Base-by-base conservation (phyloP, 768 basidiomycete species). In the Mycena albidolilacea region DNA sequence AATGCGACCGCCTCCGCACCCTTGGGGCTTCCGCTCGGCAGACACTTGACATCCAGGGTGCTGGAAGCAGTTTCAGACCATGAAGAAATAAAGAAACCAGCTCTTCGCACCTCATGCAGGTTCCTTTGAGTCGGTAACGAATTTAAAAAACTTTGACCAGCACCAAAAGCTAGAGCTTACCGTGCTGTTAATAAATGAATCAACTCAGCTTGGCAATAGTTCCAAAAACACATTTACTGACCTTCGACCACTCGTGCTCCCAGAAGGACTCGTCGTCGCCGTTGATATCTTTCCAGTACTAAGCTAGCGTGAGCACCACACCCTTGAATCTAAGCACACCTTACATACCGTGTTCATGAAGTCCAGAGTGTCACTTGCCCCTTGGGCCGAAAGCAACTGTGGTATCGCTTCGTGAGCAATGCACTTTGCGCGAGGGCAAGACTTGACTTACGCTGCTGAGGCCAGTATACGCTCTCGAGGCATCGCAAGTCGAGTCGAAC, bases 221-320 rank as follows among this genome's bases (percentile, higher is more conserved):
- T 30, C 7, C 43, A 8, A 17, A 44, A 43, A 19, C 12, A 3
- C 7, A 14, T 39, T 8, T 11, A 19, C 70, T 66, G 5, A 67
- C 92, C n/a, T 84, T 88, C 11, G 81, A 72, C 93, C 93, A 94
- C 79, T 94, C 93, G 70, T 94, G 92, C 89, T 91, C 87, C 93
- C 93, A 94, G 78, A 94, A 90, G 41, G 86, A 77, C 76, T 94
- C 88, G 74, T 89, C 90, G 17, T 85, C 74, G 9, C 91, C 92
- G 73, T 87, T 83, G 55, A 85, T 86, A 75, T 92, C 88, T 38
- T 92, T 84, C 92, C 92, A 93, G 78, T 83, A 89, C 88, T 89
- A 63, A 0, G 21, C 38, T n/a, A 55, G n/a, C 19, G 37, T 52
- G 12, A 69, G 38, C 21, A 30, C 35, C 17, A 23, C 19, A 50